phyloP scores from a whole-genome alignment of 768 basidiomycete genomes.

The Psilocybe azurescens region DNA sequence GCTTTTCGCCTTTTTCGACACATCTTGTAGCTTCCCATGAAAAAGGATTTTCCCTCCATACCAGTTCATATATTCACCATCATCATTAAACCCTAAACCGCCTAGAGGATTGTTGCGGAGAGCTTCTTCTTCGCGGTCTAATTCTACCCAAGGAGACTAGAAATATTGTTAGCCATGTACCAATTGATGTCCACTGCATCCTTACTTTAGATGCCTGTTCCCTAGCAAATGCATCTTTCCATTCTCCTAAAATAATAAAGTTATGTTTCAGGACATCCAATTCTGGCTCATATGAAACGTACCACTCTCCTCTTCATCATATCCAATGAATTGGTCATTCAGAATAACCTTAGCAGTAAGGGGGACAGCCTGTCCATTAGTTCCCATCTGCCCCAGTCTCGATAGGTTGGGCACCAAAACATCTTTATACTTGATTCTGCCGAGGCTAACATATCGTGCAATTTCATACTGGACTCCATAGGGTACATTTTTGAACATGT shows the following conservation, averaged over 20 bases:
- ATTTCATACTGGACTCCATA: constrained; percentile 62
- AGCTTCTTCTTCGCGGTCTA: constrained; percentile 58
- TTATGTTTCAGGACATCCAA: not conserved
- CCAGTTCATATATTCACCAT: constrained; percentile 45
- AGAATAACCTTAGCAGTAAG: constrained; percentile 19
- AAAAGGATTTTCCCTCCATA: constrained; percentile 70
- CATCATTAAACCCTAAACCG: constrained; percentile 47
- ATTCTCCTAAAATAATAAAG: constrained; percentile 9
- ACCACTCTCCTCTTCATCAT: constrained; percentile 8
- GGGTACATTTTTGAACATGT: constrained; percentile 36
- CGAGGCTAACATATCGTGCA: constrained; percentile 43
- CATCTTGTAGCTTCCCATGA: constrained; percentile 38
- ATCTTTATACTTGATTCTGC: constrained; percentile 32
- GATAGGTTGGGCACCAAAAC: constrained; percentile 35
- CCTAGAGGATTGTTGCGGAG: constrained; percentile 37
- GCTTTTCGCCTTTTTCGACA: constrained; percentile 25
- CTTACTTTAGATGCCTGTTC: constrained; percentile 26
- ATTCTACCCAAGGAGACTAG: constrained; percentile 67
- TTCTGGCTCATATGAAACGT: not conserved
- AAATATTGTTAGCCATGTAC: not conserved
- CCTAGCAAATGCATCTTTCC: constrained; percentile 39
- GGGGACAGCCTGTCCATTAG: constrained; percentile 40
- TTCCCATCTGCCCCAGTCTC: constrained; percentile 25
- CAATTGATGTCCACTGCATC: not conserved
- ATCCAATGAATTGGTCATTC: constrained; percentile 6